Base-by-base conservation (phyloP, 345 rosid species). In the Litchi chinensis region DNA sequence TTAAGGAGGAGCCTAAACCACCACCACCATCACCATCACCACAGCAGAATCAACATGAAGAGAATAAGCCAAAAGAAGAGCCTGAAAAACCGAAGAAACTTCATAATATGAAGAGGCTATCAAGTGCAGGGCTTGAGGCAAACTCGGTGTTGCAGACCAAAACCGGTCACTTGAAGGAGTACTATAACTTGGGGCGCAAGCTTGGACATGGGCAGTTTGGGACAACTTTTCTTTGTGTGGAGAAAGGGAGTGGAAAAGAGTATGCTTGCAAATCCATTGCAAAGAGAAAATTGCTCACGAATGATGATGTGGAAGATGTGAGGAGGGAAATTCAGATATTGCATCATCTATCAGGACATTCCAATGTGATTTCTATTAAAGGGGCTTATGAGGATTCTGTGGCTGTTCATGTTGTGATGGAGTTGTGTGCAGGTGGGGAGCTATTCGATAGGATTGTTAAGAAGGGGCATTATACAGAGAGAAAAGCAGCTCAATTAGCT, bases 401-500 rank as follows among this genome's bases (percentile, higher is more conserved):
- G 76, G 98, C 97, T 0, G 94, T 93, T 80, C 95, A 95, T 69
- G 91, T 93, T 80, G 97, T 93, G 75, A 95, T 95, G 99, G 99
- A 95, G 83, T 76, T 92, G 75, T 93, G 99, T 63, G 79, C 84
- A 70, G 99, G 99, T 22, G 98, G 99, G 24, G 99, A 95, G 90
- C 92, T 95, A 0, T 95, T 95, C 15, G 98, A 95, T 75, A 86
- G 98, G 81, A 95, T 95, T 57, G 81, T 91, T n/a, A 82, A 86
- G 74, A 84, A 92, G 76, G 97, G 97, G 7, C 95, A 91, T 89
- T 93, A 93, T 77, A 78, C 89, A 5, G 97, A 93, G 80, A 92
- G 85, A 60, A 86, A 93, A 77, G 93, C 98, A 70, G 96, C 95
- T 80, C 79, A 84, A 75, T 80, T 93, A 78, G 90, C 93, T 72